Conservation (phyloP, 805 yeast species). For the Candida krabiensis region DNA sequence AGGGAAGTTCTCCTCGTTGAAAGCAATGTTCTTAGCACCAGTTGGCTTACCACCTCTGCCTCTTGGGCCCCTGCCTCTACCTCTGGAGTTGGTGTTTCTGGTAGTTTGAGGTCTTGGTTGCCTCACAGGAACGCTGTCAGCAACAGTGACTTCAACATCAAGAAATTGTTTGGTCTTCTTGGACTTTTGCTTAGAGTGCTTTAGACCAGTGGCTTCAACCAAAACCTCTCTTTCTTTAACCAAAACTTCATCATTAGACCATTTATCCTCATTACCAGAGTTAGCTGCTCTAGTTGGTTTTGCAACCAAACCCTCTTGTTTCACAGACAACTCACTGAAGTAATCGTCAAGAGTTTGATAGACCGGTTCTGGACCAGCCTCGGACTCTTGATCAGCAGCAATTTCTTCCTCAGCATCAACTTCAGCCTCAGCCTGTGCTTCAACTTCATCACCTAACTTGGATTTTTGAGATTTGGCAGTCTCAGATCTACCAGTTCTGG, state of each 20-base stretch:
- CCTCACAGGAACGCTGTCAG: slow-evolving; percentile 51
- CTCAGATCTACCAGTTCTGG: slow-evolving; percentile 82
- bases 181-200: slow-evolving; percentile 70
- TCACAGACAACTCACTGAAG: slow-evolving; percentile 63
- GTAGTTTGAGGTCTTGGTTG: slow-evolving; percentile 30
- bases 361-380: slow-evolving; percentile 47
- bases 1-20: slow-evolving; percentile 66
- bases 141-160: slow-evolving; percentile 71
- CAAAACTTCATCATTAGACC: slow-evolving; percentile 57
- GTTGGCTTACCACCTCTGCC: slow-evolving; percentile 34
- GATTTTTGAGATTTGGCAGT: slow-evolving; percentile 78
- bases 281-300: slow-evolving; percentile 49
- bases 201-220: slow-evolving; percentile 59
- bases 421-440: slow-evolving; percentile 39
- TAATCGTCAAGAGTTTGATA: slow-evolving; percentile 81
- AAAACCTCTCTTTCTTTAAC: slow-evolving; percentile 64
- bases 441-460: slow-evolving; percentile 88
- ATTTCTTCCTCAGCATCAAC: slow-evolving; percentile 58
- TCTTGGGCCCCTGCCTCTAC: slow-evolving; percentile 26
- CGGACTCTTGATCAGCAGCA: slow-evolving; percentile 41
- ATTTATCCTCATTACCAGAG: slow-evolving; percentile 56
- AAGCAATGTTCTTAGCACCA: slow-evolving; percentile 29
- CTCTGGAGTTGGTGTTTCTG: slow-evolving; percentile 26
- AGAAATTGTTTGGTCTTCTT: slow-evolving; percentile 79
- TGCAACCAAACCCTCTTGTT: slow-evolving; percentile 37